Percentiles rank a stretch among this genome's conserved stretches.
Conservation (phyloP, 2,329 filamentous ascomycete species). For the Pseudomassariella vexata region DNA sequence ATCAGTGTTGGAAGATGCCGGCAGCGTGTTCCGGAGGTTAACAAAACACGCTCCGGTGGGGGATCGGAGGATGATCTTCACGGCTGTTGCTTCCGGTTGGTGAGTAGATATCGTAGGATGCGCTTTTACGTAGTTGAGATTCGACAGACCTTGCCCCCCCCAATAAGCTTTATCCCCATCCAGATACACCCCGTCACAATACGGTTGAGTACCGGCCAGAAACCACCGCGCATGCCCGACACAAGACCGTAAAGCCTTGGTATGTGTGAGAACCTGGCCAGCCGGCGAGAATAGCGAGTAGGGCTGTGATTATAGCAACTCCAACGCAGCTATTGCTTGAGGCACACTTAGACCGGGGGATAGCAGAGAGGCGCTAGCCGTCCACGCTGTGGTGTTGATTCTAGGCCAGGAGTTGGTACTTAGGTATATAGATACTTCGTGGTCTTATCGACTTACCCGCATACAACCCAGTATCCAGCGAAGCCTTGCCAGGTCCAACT, state of each 20-base stretch:
- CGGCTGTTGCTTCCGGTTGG: slow-evolving; percentile 9
- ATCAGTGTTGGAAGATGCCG: slow-evolving; percentile 17
- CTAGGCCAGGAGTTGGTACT: not conserved
- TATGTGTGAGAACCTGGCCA: slow-evolving; percentile 27
- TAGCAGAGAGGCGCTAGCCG: slow-evolving; percentile 18
- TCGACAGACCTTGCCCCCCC: slow-evolving; percentile 18
- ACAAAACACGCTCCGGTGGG: slow-evolving; percentile 20
- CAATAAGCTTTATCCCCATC: slow-evolving; percentile 24
- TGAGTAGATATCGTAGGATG: not conserved
- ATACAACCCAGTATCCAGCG: slow-evolving; percentile 23
- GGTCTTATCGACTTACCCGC: slow-evolving; percentile 10
- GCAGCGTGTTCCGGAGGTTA: slow-evolving; percentile 17
- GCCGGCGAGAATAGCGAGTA: slow-evolving; percentile 26
- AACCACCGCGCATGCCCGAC: slow-evolving; percentile 24
- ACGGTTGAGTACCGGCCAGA: slow-evolving; percentile 24
- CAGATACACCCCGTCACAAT: slow-evolving; percentile 24
- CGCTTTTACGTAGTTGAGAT: too few relatives aligned
- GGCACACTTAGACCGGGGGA: slow-evolving; percentile 21
- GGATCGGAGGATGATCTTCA: slow-evolving; percentile 22
- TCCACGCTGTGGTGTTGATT: slow-evolving; percentile 22
- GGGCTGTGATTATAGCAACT: slow-evolving; percentile 22
- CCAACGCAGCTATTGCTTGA: slow-evolving; percentile 26
- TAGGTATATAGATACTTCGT: not conserved
- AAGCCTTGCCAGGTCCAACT: slow-evolving; percentile 24
- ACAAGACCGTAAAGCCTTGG: slow-evolving; percentile 27